These are phyloP conservation scores for Takakia lepidozioides DNA, from an alignment of 225 moss, liverwort and hornwort genomes.

Conservation along the genomic window DNA sequence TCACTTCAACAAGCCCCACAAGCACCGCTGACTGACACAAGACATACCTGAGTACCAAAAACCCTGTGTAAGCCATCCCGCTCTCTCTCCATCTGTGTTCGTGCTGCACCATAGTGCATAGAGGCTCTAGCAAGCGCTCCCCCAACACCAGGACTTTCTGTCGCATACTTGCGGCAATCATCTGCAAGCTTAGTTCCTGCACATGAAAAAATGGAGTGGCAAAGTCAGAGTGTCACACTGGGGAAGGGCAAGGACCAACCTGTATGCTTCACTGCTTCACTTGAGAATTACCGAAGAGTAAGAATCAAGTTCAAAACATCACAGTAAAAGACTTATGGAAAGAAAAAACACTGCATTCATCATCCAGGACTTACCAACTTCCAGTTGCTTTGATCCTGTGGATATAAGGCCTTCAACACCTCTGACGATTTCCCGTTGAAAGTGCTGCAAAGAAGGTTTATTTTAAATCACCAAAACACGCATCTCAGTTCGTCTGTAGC, in stretches of 20 bases:
- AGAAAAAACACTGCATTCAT: no score
- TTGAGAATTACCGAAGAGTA: no score
- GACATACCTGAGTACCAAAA: slow-evolving; percentile 73
- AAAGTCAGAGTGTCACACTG: no score
- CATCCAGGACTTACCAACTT: slow-evolving; percentile 79
- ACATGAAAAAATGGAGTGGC: not conserved
- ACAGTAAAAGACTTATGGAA: no score
- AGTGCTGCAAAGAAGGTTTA: slow-evolving; percentile 46
- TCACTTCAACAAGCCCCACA: no score
- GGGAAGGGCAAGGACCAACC: no score
- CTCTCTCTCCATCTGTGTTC: slow-evolving; percentile 71
- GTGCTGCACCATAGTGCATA: slow-evolving; percentile 61
- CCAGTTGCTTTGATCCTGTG: slow-evolving; percentile 70
- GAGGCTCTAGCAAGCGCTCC: slow-evolving; percentile 85
- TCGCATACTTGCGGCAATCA: slow-evolving; percentile 87
- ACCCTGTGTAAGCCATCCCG: slow-evolving; percentile 72
- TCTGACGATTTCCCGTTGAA: slow-evolving; percentile 87
- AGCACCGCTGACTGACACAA: no score
- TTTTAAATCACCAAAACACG: no score
- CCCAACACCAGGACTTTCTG: slow-evolving; percentile 71
- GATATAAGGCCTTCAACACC: slow-evolving; percentile 80
- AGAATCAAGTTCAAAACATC: no score
- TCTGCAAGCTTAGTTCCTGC: slow-evolving; percentile 75
- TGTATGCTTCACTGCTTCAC: no score
- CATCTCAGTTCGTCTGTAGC: no score